phyloP scores from a whole-genome alignment of 2,329 filamentous ascomycete species.

The Blumeria graminis region DNA sequence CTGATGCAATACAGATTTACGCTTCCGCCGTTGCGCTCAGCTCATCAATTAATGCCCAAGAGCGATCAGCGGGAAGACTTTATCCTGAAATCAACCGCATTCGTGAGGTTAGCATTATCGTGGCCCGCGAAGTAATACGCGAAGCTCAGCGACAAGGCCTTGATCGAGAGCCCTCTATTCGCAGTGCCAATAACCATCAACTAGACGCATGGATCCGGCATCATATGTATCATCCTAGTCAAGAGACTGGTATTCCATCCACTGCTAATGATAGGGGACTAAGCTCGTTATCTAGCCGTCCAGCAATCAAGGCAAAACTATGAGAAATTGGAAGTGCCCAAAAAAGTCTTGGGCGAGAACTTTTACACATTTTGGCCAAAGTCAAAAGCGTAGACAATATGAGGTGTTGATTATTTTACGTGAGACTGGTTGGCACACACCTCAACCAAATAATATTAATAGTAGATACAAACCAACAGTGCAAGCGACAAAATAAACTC shows the following conservation, averaged over 20 bases:
- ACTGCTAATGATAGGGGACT: background rate
- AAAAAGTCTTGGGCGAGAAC: too few relatives aligned
- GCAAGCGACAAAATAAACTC: too few relatives aligned
- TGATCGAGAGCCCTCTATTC: conserved; percentile 36
- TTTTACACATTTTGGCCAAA: too few relatives aligned
- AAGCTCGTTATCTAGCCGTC: too few relatives aligned
- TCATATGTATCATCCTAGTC: conserved; percentile 49
- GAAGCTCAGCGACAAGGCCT: conserved; percentile 44
- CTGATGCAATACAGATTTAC: conserved; percentile 34
- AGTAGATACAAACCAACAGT: too few relatives aligned
- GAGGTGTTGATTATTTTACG: too few relatives aligned
- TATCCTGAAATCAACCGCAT: conserved; percentile 55
- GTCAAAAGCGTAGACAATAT: too few relatives aligned
- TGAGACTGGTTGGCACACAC: too few relatives aligned
- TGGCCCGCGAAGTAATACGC: conserved; percentile 51
- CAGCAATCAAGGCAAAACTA: too few relatives aligned
- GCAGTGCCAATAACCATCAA: conserved; percentile 19
- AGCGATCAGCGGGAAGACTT: conserved; percentile 30
- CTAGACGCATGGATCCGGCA: conserved; percentile 42
- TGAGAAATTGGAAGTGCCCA: too few relatives aligned
- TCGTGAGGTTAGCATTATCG: conserved; percentile 48
- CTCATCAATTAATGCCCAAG: conserved; percentile 40
- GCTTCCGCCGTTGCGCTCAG: conserved; percentile 54
- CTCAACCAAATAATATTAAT: too few relatives aligned
- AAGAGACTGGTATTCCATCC: background rate